Conservation (phyloP, 768 basidiomycete species). For the Tephrocybe rancida region DNA sequence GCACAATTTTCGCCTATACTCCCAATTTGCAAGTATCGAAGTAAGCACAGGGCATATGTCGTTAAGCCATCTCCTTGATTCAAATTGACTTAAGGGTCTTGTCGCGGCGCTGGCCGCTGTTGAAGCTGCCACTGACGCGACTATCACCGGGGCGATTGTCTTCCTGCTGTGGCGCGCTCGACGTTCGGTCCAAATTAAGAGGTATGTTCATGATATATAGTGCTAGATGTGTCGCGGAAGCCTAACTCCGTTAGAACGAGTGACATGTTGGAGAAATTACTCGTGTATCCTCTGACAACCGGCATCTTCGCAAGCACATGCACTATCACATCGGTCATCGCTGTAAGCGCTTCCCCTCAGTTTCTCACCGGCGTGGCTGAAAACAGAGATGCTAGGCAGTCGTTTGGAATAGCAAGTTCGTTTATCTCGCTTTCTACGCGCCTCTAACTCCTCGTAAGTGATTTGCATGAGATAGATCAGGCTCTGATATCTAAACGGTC, state of each 20-base stretch:
- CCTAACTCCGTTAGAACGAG: not conserved
- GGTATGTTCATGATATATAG: not conserved
- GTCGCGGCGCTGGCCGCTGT: not conserved
- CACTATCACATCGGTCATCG: not conserved
- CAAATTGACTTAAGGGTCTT: not conserved
- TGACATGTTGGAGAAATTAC: not conserved
- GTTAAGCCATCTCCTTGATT: not conserved
- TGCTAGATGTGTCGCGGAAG: not conserved
- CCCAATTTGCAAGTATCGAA: not conserved
- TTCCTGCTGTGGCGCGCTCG: not conserved
- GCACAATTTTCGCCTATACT: not conserved
- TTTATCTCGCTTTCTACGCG: not conserved
- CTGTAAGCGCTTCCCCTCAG: not conserved
- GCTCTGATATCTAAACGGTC: too few species aligned
- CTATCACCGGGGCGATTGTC: not conserved
- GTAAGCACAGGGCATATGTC: not conserved
- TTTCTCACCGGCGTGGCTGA: not conserved
- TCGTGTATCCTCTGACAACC: not conserved
- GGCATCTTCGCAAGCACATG: not conserved
- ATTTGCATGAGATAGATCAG: not conserved
- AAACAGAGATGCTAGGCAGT: not conserved
- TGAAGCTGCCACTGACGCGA: not conserved
- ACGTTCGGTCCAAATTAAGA: not conserved
- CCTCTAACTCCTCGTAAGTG: not conserved
- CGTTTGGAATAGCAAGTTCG: not conserved